Evolutionary conservation across 2,329 filamentous ascomycete genomes (phyloP), one percentile per base, ranked within the genome.

Genomic region (Ophiostoma pallidulum): DNA sequence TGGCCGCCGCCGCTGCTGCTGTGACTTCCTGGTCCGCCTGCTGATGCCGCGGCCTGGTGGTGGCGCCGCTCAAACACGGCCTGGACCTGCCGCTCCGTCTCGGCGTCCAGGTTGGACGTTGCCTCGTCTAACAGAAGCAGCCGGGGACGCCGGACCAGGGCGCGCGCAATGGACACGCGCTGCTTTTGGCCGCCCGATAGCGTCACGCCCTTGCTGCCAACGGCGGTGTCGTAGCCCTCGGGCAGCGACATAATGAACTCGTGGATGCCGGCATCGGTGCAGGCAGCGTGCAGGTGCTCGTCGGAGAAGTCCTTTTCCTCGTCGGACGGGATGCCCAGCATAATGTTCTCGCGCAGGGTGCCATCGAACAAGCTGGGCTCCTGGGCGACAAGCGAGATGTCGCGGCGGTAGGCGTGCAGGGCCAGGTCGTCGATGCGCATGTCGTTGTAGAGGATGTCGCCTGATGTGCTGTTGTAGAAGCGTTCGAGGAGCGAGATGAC

Each of bases 241-340:
- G 83, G 80, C 1, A 88, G 68, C 5, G 75, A 80, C 31, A 72
- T 64, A 56, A 88, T 78, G 60, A 87, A 88, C 29, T 85, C 82
- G 60, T 84, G 75, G 49, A 86, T 80, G 29, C 79, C 82, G 8
- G 83, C 83, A 54, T 78, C 74, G 49, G 69, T 69, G 52, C 75
- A 78, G 22, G 66, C 73, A 2, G 45, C 41, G n/a, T 69, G 64
- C 57, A 76, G 67, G 3, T 80, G 62, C 42, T 69, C 63, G 43
- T 70, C 71, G 1, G 22, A 6, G 24, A 28, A 28, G 24, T 28
- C 13, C 3, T 78, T 71, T 0, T 67, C 65, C 2, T n/a, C 19
- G 18, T 50, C 43, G 8, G 40, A 40, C 1, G 52, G 48, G 8
- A 62, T 54, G 4, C 61, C 61, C 4, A 63, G 51, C 9, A 61